Base-by-base conservation (phyloP, 2,329 filamentous ascomycete genomes). In the Cladosporium sphaerospermum region DNA sequence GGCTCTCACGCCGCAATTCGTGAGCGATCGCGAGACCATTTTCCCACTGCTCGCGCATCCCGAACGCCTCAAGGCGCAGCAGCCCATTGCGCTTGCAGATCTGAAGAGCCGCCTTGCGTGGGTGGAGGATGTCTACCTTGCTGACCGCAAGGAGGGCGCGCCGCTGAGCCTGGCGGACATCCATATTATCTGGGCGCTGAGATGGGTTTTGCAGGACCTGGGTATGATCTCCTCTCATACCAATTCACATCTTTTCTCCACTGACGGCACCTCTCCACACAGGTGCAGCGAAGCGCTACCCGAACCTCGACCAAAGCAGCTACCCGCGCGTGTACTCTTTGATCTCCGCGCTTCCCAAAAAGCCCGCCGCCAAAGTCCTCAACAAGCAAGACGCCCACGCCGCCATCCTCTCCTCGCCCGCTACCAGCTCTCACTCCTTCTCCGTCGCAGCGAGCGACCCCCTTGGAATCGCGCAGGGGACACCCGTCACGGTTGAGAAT, bases 41-140 rank as follows among this genome's bases (percentile, higher is more conserved):
- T 62, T 50, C 49, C 56, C 31, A 10, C 52, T 40, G n/a, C 23
- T 18, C 45, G 54, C 45, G 32, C 46, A 41, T 33, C 40, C 18
- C 39, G 50, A 41, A 31, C 44, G 10, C 31, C 45, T 49, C 45
- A 55, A 45, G 45, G 50, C 28, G 18, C 50, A 19, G 37, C 54
- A 36, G 40, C 57, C 10, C 42, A 53, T 16, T 16, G 59, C 51
- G 16, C 41, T 59, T 18, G 49, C 56, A 13, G 54, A 56, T 9
- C 36, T 61, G 45, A 57, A 54, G 40, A 50, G 59, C 6, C 56
- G 55, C 39, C 57, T 57, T 34, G 52, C 40, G 4, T 56, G 57
- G 9, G 23, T 63, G 11, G 61, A 63, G 54, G 58, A 55, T 34
- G 54, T 63, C 52, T 49, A 62, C 11, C 32, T 33, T 13, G 59